Conservation (phyloP, 768 basidiomycete species). For the Lanmaoa rubissima region DNA sequence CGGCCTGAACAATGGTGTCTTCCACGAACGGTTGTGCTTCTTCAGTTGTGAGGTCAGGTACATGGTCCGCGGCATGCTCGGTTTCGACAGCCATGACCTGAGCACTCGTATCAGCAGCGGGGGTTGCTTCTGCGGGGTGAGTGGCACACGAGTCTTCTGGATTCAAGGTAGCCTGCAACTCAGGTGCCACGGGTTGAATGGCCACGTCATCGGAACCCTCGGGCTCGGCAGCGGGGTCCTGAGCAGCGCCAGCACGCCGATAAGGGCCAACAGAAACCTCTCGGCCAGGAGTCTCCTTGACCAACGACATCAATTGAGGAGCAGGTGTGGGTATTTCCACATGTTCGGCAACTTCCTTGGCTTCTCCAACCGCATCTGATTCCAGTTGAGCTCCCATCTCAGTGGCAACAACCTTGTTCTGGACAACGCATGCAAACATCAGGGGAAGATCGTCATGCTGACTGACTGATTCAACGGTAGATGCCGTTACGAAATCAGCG, state of each 20-base stretch:
- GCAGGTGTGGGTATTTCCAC: conserved; percentile 15
- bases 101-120: neutral
- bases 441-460: conserved; percentile 1
- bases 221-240: neutral
- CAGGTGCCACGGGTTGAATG: conserved; percentile 4
- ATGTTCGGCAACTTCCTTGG: conserved; percentile 5
- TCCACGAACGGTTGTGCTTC: conserved; percentile 1
- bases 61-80: conserved; percentile 9
- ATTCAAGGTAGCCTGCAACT: neutral
- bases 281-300: conserved; percentile 16
- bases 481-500: conserved; percentile 4
- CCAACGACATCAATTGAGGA: conserved; percentile 10
- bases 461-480: conserved; percentile 6
- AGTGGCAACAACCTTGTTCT: conserved; percentile 1
- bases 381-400: conserved; percentile 17
- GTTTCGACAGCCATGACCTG: neutral
- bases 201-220: neutral
- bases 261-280: conserved; percentile 1
- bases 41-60: neutral
- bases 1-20: neutral
- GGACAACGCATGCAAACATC: neutral
- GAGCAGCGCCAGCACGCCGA: neutral
- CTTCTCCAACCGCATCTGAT: conserved; percentile 10
- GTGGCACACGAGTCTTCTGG: neutral
- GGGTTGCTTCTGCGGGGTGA: neutral